Percentiles rank a stretch among this genome's conserved stretches.
Conservation (phyloP, 108 stramenopile genomes). For the Skeletonema costatum region DNA sequence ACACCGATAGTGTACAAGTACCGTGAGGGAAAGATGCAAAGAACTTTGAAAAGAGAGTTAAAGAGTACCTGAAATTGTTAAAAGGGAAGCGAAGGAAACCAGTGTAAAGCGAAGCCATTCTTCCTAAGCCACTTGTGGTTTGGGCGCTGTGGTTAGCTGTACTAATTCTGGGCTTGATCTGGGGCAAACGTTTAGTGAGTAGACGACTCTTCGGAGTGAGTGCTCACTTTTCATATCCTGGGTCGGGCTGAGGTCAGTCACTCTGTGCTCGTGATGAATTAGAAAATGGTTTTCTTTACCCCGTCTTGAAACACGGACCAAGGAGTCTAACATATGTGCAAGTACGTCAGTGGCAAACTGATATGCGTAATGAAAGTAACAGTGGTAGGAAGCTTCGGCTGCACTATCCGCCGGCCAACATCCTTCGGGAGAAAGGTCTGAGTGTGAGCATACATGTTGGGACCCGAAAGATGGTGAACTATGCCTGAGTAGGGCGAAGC, state of each 20-base stretch:
- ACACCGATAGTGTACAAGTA: conserved; percentile 97
- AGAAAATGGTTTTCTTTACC: too few relatives aligned
- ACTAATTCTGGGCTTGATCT: conserved; percentile 58
- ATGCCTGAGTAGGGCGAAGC: too few relatives aligned
- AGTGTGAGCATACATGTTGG: too few relatives aligned
- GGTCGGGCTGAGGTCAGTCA: too few relatives aligned
- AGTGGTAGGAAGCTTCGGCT: conserved; percentile 64
- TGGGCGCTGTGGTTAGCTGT: too few relatives aligned
- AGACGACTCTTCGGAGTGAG: conserved; percentile 47
- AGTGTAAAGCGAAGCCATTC: too few relatives aligned
- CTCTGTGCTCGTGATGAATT: too few relatives aligned
- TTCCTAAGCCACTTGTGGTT: too few relatives aligned
- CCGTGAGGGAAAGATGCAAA: conserved; percentile 96
- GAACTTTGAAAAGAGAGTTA: conserved; percentile 99
- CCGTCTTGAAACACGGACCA: conserved; percentile 98
- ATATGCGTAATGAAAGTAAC: too few relatives aligned
- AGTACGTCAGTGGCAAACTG: conserved; percentile 92
- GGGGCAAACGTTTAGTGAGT: conserved; percentile 35
- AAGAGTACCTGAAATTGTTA: conserved; percentile 98
- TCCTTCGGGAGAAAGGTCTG: conserved; percentile 89
- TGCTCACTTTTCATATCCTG: too few relatives aligned
- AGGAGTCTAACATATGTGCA: conserved; percentile 95
- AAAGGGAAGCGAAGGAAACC: too few relatives aligned
- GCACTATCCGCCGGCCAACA: conserved; percentile 93
- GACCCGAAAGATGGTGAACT: too few relatives aligned